phyloP scores from a whole-genome alignment of 805 yeast species.

The Suhomyces sp. region DNA sequence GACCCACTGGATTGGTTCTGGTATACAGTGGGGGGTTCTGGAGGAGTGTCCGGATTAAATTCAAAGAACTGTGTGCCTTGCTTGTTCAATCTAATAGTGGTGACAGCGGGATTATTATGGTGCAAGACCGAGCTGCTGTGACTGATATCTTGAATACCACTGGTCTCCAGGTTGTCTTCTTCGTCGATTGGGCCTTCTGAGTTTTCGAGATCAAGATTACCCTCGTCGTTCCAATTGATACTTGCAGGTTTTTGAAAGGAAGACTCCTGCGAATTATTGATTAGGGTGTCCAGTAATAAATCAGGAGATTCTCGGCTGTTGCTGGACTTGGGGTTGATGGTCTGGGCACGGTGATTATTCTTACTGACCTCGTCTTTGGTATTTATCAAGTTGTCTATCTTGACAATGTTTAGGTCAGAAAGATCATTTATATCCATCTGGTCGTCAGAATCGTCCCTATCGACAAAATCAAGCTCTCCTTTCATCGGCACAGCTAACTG shows the following conservation, averaged over 20 bases:
- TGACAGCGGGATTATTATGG: not conserved
- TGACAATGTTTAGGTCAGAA: constrained; percentile 37
- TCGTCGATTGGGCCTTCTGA: constrained; percentile 13
- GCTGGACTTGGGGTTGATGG: not conserved
- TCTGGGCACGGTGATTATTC: constrained; percentile 1
- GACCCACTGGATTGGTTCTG: constrained; percentile 10
- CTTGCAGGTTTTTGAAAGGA: constrained; percentile 40
- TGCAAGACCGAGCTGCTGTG: not conserved
- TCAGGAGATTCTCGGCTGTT: not conserved
- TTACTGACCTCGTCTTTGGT: constrained; percentile 16
- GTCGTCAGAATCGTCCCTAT: constrained; percentile 15
- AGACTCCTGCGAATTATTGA: constrained; percentile 18
- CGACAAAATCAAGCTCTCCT: constrained; percentile 6
- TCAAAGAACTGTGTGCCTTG: constrained; percentile 23
- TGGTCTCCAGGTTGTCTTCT: not conserved
- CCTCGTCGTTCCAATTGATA: constrained; percentile 43
- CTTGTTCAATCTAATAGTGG: constrained; percentile 7
- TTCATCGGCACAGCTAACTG: not conserved
- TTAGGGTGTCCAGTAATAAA: not conserved
- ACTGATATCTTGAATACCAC: not conserved
- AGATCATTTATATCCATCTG: constrained; percentile 34
- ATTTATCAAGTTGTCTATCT: constrained; percentile 37
- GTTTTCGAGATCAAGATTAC: constrained; percentile 26
- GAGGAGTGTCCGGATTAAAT: constrained; percentile 14
- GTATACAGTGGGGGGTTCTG: constrained; percentile 1